Evolutionary conservation across 208 protist species (phyloP).

Genomic region (Phytomonas francai): DNA sequence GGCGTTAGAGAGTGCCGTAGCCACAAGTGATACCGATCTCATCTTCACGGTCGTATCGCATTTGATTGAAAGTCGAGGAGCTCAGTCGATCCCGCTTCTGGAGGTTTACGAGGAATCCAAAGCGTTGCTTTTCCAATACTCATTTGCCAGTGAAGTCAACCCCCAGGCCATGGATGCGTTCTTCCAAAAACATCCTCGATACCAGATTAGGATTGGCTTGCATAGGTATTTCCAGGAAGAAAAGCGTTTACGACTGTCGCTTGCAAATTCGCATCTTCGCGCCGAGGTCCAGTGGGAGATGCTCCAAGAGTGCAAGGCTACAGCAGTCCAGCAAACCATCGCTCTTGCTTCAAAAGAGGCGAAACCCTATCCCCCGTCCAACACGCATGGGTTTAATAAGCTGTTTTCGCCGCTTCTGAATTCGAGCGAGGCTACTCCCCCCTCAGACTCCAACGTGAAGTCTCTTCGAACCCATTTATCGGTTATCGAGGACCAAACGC

Average conservation of each 20-base stretch:
- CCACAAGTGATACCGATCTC: conserved; percentile 37
- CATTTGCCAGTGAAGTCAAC: conserved; percentile 26
- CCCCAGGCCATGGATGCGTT: conserved; percentile 30
- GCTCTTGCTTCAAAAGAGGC: conserved; percentile 11
- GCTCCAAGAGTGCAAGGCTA: conserved; percentile 45
- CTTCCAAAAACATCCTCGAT: conserved; percentile 33
- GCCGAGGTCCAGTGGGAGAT: conserved; percentile 42
- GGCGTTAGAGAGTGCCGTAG: conserved; percentile 41
- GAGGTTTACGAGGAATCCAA: conserved; percentile 16
- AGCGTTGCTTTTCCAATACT: conserved; percentile 43
- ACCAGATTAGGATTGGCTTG: conserved; percentile 31
- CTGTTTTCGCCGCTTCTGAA: conserved; percentile 1
- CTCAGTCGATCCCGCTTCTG: conserved; percentile 26
- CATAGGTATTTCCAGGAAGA: conserved; percentile 48
- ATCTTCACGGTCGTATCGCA: conserved; percentile 61
- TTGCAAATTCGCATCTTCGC: conserved; percentile 13
- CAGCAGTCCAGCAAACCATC: conserved; percentile 30
- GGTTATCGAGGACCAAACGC: conserved; percentile 55
- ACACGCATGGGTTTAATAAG: conserved; percentile 1
- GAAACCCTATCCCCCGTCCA: not conserved
- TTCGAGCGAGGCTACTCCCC: conserved; percentile 3
- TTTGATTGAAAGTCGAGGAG: conserved; percentile 38
- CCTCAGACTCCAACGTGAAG: conserved; percentile 18
- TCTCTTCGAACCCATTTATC: conserved; percentile 19
- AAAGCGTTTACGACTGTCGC: conserved; percentile 15